phyloP scores from a whole-genome alignment of 2,329 filamentous ascomycete species.

The Fusarium nanum region DNA sequence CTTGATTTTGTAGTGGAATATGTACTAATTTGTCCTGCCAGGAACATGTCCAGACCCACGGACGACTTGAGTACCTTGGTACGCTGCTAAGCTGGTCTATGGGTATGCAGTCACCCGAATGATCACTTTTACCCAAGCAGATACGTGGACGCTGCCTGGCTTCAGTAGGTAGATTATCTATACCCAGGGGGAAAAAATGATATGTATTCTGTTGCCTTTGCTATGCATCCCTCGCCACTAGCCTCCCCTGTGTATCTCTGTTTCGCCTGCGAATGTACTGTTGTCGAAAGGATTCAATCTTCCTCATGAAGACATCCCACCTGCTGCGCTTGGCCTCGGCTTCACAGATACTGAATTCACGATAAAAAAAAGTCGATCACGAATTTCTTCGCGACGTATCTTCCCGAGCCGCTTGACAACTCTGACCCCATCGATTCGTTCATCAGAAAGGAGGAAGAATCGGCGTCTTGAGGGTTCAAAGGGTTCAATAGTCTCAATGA shows the following conservation, averaged over 20 bases:
- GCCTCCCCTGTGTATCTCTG: not conserved
- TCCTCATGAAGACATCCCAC: not conserved
- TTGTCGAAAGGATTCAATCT: not conserved
- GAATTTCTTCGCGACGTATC: not conserved
- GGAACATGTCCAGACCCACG: not conserved
- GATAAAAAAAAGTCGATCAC: not conserved
- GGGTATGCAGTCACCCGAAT: not conserved
- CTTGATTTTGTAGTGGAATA: not conserved
- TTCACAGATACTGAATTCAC: not conserved
- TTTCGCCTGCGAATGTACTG: not conserved
- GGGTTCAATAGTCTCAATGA: not conserved
- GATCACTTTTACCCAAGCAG: not conserved
- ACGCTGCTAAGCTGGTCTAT: not conserved
- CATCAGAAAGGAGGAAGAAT: not conserved
- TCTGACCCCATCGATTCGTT: not conserved
- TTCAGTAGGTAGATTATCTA: not conserved
- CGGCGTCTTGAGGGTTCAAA: not conserved
- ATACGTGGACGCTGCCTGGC: not conserved
- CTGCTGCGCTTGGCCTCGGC: fast-evolving
- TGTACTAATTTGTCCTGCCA: too few relatives aligned
- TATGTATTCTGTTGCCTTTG: not conserved
- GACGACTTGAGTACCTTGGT: not conserved
- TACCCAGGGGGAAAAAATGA: not conserved
- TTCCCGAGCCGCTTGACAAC: not conserved
- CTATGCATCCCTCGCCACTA: not conserved